Percentiles rank a stretch among this genome's conserved stretches.
Evolutionary conservation across 139 green algal genomes (phyloP).

Genomic region (Chlamydomonas incerta): DNA sequence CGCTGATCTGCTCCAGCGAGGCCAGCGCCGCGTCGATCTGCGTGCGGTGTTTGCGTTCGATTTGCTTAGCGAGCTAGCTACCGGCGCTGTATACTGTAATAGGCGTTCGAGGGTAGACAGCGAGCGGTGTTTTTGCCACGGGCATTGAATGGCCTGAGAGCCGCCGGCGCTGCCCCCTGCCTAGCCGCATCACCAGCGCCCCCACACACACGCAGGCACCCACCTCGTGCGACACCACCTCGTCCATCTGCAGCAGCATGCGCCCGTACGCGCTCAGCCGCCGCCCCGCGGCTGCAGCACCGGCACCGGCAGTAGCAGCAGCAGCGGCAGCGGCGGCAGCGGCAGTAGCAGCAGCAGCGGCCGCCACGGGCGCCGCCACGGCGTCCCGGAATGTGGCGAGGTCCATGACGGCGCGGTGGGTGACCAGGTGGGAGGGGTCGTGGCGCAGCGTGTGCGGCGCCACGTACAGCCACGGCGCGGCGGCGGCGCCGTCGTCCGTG

Average conservation of each 20-base stretch:
- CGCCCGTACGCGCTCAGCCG: slow-evolving; percentile 33
- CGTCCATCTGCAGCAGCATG: slow-evolving; percentile 62
- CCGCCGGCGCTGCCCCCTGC: too few relatives aligned
- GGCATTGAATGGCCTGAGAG: too few relatives aligned
- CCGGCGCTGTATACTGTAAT: too few relatives aligned
- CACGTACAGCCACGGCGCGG: slow-evolving; percentile 58
- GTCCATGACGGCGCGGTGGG: slow-evolving; percentile 65
- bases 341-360: background rate
- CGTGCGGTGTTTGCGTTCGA: too few relatives aligned
- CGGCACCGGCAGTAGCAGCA: background rate
- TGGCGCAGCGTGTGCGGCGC: slow-evolving; percentile 61
- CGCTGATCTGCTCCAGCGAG: slow-evolving; percentile 56
- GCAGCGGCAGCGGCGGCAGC: background rate
- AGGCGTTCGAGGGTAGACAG: too few relatives aligned
- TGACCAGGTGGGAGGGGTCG: slow-evolving; percentile 84
- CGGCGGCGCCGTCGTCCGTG: background rate
- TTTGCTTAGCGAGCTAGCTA: too few relatives aligned
- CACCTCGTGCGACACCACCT: slow-evolving; percentile 52
- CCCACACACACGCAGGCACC: slow-evolving; percentile 51
- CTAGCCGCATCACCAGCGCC: too few relatives aligned
- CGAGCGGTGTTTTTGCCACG: too few relatives aligned
- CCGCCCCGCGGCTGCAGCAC: background rate
- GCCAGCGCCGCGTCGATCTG: slow-evolving; percentile 40
- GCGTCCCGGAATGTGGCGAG: background rate
- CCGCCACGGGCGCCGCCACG: slow-evolving; percentile 14